Evolutionary conservation across 805 yeast genomes (phyloP), one percentile per base, ranked within the genome.

Genomic region (Zygoascus biomembranicola): DNA sequence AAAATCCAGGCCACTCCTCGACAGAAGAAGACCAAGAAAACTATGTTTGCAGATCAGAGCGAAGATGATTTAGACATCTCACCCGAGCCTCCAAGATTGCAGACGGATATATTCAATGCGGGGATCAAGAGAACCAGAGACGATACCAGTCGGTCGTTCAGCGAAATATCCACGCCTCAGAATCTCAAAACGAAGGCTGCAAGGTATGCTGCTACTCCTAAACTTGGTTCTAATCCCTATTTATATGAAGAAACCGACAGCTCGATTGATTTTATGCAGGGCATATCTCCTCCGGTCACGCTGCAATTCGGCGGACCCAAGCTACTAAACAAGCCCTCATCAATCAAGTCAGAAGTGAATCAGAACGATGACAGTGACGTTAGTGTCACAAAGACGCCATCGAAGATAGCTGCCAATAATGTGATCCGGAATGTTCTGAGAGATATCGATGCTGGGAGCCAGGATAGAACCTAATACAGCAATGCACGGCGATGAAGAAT

Each of bases 1-100:
- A 60, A 63, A n/a, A 49, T 69, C 39, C 69, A 67, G 53, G 67
- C 60, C 8, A 69, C 72, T 8, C 72, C 72, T 2, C 46, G 45
- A 31, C 32, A 35, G 11, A 37, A 51, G 47, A 42, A 49, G 45
- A 14, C 20, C 37, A 49, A 31, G 35, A 35, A 32, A 32, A 28
- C 44, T 5, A 45, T 20, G 26, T 44, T 47, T 32, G 49, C 49
- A 32, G 49, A 46, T 19, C 42, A 46, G 18, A 31, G 41, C 18
- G 43, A 43, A 14, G 53, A 50, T 32, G 53, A 44, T 13, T 43
- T 44, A 14, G 55, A 52, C 19, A 31, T 46, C 2, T 46, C 49
- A n/a, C 37, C 32, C 4, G 53, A 49, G 19, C 46, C 48, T 8
- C 56, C 56, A 5, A 52, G 43, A 44, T 31, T 52, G 11, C 47